Base-by-base conservation (phyloP, 106 monocot genomes). In the Narthecium ossifragum region DNA sequence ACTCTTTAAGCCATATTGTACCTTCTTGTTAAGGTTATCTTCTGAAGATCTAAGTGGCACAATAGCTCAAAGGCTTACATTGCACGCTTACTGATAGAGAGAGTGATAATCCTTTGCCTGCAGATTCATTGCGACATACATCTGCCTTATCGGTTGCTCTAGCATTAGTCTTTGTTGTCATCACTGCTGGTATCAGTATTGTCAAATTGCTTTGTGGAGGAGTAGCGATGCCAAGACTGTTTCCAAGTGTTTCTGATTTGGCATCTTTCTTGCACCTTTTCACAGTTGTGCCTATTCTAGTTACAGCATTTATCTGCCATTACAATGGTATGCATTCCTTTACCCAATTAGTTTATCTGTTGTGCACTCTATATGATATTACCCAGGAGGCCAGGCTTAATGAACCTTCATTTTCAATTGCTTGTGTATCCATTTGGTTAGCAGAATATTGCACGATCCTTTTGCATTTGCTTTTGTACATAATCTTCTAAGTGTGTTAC, bases 231-330 rank as follows among this genome's bases (percentile, higher is more conserved):
- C 88, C 88, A 22, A 75, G 53, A 65, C 53, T 88, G 26, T 78
- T 88, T 43, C 88, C 88, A 10, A 59, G 53, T 5, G 1, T 88
- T 3, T 31, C 74, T 17, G 64, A 73, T 69, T 26, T 83, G 40
- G 18, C 58, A 43, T 79, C 88, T 22, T 34, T 83, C 27, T 83
- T 76, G 82, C 73, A 76, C 30, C 79, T 88, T 36, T 88, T 88
- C 70, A 88, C 88, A 0, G 73, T 65, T 0, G 83, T 80, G 18
- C 88, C 88, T 28, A 63, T 88, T 65, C 60, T 88, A 39, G 76
- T 88, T 33, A 83, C 83, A 20, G 79, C 88, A 43, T 88, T 73
- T 61, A 80, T 88, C 26, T 88, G 88, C 60, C 88, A 88, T 53
- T 88, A 64, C 70, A 88, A 83, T 36, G 82, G 88, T 88, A 73